Conservation (phyloP, 208 protist genomes). For the Trypanosoma conorhini region DNA sequence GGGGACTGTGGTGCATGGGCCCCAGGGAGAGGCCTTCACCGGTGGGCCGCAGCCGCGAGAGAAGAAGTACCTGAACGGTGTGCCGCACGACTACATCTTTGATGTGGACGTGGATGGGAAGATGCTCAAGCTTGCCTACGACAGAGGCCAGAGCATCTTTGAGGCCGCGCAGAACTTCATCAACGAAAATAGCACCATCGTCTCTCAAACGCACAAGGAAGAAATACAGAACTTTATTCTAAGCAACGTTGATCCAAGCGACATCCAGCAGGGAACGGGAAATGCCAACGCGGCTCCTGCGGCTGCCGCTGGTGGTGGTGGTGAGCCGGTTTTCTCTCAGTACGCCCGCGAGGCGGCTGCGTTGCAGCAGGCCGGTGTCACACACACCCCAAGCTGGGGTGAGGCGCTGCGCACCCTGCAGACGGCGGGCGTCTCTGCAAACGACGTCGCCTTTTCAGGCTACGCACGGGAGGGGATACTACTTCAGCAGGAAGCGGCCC, state of each 20-base stretch:
- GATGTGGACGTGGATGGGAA: conserved; percentile 88
- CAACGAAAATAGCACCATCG: conserved; percentile 67
- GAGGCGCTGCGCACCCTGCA: conserved; percentile 29
- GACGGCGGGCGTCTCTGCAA: not conserved
- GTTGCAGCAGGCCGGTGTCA: conserved; percentile 13
- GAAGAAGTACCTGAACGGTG: conserved; percentile 83
- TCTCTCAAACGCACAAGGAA: conserved; percentile 88
- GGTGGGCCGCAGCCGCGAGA: conserved; percentile 34
- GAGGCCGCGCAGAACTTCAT: conserved; percentile 91
- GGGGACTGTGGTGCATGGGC: conserved; percentile 89
- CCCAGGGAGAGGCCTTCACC: conserved; percentile 38
- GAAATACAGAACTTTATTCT: conserved; percentile 94
- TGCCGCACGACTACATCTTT: conserved; percentile 96
- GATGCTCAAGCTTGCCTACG: conserved; percentile 92
- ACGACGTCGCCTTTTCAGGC: conserved; percentile 28
- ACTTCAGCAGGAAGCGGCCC: conserved; percentile 13
- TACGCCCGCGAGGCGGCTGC: conserved; percentile 28
- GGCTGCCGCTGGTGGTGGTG: not conserved
- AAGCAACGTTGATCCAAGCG: conserved; percentile 50
- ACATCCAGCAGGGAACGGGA: conserved; percentile 36
- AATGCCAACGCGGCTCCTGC: not conserved
- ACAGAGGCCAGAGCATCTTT: conserved; percentile 84
- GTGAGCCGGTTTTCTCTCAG: conserved; percentile 30
- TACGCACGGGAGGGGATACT: conserved; percentile 27
- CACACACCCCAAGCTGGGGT: conserved; percentile 14